Evolutionary conservation across 805 yeast species (phyloP).

Genomic region (Isabelozyma pseudorhagii): DNA sequence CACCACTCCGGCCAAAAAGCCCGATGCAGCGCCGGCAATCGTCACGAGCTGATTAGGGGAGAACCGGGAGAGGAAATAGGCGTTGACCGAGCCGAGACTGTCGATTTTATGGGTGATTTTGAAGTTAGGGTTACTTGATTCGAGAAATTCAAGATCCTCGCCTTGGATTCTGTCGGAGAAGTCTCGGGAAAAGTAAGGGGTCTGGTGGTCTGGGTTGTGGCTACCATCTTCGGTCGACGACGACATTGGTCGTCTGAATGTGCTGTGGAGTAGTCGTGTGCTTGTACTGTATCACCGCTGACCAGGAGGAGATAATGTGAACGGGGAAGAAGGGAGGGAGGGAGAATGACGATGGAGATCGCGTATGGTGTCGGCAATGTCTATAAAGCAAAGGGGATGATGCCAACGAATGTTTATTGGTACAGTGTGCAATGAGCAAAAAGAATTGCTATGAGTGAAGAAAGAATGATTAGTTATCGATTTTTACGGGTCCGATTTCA

Average conservation of each 20-base stretch:
- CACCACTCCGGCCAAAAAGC: conserved; percentile 79
- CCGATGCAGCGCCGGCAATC: conserved; percentile 89
- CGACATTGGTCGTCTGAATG: background rate
- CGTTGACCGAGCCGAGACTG: background rate
- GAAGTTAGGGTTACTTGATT: conserved; percentile 14
- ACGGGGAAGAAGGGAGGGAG: no score
- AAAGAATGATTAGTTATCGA: no score
- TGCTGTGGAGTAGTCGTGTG: no score
- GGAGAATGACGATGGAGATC: no score
- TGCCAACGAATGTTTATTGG: no score
- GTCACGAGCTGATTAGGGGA: conserved; percentile 64
- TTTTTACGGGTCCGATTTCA: no score
- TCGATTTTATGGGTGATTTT: conserved; percentile 18
- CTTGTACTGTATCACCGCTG: no score
- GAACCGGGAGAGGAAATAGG: conserved; percentile 2
- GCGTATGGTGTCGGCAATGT: no score
- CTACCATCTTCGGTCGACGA: background rate
- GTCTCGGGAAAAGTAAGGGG: conserved; percentile 10
- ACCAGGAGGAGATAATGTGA: no score
- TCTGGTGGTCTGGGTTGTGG: background rate
- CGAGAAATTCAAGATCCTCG: conserved; percentile 33
- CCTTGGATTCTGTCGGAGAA: conserved; percentile 38
- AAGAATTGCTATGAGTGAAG: no score
- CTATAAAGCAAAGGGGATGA: no score
- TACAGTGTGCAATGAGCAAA: no score